Conservation (phyloP, 805 yeast genomes). For the Kluyveromyces wickerhamii region DNA sequence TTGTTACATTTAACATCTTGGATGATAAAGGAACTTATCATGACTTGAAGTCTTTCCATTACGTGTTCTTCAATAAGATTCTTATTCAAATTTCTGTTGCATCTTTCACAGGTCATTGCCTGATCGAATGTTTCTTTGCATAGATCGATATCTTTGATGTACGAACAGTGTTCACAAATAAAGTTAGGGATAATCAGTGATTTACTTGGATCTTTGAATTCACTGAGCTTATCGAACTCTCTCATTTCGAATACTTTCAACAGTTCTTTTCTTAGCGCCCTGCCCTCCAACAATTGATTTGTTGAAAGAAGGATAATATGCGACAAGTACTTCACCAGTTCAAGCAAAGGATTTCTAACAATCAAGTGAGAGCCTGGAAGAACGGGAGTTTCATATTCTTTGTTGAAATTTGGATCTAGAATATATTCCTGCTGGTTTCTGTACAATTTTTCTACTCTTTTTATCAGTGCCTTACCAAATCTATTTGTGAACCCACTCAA, state of each 20-base stretch:
- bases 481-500: slow-evolving; percentile 43
- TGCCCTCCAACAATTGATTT: slow-evolving; percentile 59
- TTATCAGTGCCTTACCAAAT: slow-evolving; percentile 56
- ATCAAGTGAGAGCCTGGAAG: slow-evolving; percentile 65
- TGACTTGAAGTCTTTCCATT: slow-evolving; percentile 51
- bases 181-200: slow-evolving; percentile 59
- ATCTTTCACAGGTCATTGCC: slow-evolving; percentile 55
- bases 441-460: slow-evolving; percentile 56
- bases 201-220: slow-evolving; percentile 67
- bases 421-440: slow-evolving; percentile 68
- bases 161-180: slow-evolving; percentile 73
- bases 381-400: slow-evolving; percentile 64
- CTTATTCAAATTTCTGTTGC: slow-evolving; percentile 56
- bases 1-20: slow-evolving; percentile 81
- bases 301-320: slow-evolving; percentile 64
- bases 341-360: slow-evolving; percentile 65
- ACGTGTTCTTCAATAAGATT: slow-evolving; percentile 72
- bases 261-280: slow-evolving; percentile 67
- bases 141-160: slow-evolving; percentile 67
- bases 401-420: slow-evolving; percentile 51
- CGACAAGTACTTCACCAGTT: slow-evolving; percentile 65
- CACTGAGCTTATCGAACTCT: slow-evolving; percentile 74
- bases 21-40: slow-evolving; percentile 50
- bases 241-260: slow-evolving; percentile 66
- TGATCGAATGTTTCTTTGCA: slow-evolving; percentile 54